Conservation (phyloP, 371 early-diverging fungal genomes). For the Rhizomucor pusillus region DNA sequence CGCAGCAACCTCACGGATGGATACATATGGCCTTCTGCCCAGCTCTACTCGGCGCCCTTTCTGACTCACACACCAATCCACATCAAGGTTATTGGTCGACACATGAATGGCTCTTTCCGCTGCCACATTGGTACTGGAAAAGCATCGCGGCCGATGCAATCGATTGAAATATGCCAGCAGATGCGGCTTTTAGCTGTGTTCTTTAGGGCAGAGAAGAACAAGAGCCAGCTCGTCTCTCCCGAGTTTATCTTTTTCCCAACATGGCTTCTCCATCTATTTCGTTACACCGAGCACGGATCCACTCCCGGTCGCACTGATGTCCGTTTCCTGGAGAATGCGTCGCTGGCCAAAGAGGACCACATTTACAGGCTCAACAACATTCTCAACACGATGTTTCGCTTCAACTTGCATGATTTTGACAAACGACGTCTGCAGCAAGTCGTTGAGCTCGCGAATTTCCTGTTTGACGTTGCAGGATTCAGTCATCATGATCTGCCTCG, state of each 20-base stretch:
- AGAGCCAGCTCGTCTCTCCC: conserved; percentile 28
- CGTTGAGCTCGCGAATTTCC: conserved; percentile 29
- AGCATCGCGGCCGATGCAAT: conserved; percentile 38
- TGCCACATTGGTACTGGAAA: conserved; percentile 49
- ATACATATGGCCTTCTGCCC: conserved; percentile 17
- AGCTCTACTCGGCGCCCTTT: neutral
- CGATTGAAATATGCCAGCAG: conserved; percentile 31
- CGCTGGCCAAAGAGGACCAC: conserved; percentile 44
- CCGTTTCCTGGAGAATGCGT: conserved; percentile 39
- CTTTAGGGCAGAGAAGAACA: conserved; percentile 36
- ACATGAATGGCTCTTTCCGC: conserved; percentile 42
- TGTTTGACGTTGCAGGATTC: conserved; percentile 38
- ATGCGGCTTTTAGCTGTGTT: conserved; percentile 45
- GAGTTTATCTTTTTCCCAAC: conserved; percentile 48
- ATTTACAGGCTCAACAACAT: conserved; percentile 47
- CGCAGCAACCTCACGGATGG: conserved; percentile 37
- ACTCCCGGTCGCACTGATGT: conserved; percentile 47
- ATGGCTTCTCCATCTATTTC: conserved; percentile 44
- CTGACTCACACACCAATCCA: conserved; percentile 31
- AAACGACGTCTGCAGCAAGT: conserved; percentile 18
- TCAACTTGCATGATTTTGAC: conserved; percentile 36
- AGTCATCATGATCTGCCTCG: conserved; percentile 30
- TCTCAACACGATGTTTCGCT: conserved; percentile 43
- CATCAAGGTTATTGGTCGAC: conserved; percentile 42
- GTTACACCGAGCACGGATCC: conserved; percentile 36